Percentiles rank a stretch among this genome's conserved stretches.
Conservation (phyloP, 306 rosid genomes). For the Coriaria nepalensis region DNA sequence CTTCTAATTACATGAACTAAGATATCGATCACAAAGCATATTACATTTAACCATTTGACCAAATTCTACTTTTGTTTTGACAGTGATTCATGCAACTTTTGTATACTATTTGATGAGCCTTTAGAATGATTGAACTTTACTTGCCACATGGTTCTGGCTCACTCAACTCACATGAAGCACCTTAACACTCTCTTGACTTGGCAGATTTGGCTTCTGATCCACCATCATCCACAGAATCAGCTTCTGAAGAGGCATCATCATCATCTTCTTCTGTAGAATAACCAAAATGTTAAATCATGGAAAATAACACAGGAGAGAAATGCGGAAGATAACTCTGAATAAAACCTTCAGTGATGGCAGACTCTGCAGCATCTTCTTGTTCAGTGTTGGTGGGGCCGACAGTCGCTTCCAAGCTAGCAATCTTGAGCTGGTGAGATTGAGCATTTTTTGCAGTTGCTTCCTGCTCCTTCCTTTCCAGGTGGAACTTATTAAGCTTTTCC, state of each 20-base stretch:
- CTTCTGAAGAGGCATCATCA: slow-evolving; percentile 1
- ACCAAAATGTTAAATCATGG: slow-evolving; percentile 6
- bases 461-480: slow-evolving; percentile 72
- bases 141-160: not conserved
- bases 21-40: too few relatives aligned
- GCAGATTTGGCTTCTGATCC: slow-evolving; percentile 1
- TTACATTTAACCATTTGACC: too few relatives aligned
- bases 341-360: slow-evolving; percentile 51
- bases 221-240: not conserved
- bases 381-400: slow-evolving; percentile 20
- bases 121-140: slow-evolving; percentile 1
- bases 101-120: too few relatives aligned
- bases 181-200: slow-evolving; percentile 1
- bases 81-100: not conserved
- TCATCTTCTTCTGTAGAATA: not conserved
- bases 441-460: slow-evolving; percentile 76
- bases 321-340: not conserved
- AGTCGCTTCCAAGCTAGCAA: slow-evolving; percentile 28
- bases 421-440: slow-evolving; percentile 53
- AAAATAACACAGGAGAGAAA: slow-evolving; percentile 2
- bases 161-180: slow-evolving; percentile 1
- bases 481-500: slow-evolving; percentile 74
- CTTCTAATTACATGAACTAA: too few relatives aligned
- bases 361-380: slow-evolving; percentile 27
- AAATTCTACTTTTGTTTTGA: slow-evolving; percentile 29